Percentiles rank a stretch among this genome's conserved stretches.
phyloP scores from a whole-genome alignment of 768 basidiomycete genomes.

The Mycena polygramma region DNA sequence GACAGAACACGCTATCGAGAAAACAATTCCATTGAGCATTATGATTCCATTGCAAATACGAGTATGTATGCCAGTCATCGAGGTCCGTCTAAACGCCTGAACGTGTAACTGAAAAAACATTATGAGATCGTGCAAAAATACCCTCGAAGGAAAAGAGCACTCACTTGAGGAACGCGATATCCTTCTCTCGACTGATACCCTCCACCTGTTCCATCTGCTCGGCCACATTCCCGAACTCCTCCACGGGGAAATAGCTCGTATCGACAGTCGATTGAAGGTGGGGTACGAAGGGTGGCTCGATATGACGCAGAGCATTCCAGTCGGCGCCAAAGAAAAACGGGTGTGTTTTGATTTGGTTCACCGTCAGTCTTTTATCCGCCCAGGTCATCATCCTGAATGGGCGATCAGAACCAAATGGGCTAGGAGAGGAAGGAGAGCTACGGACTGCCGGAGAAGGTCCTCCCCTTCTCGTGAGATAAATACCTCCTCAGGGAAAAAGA shows the following conservation, averaged over 20 bases:
- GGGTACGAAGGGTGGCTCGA: constrained; percentile 97
- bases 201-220: constrained; percentile 72
- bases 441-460: constrained; percentile 87
- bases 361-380: constrained; percentile 78
- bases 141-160: constrained; percentile 35
- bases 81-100: constrained; percentile 71
- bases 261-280: constrained; percentile 74
- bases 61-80: constrained; percentile 16
- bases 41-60: constrained; percentile 29
- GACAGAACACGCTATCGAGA: neutral
- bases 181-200: constrained; percentile 74
- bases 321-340: constrained; percentile 97
- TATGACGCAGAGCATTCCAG: constrained; percentile 91
- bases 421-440: constrained; percentile 15
- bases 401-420: constrained; percentile 26
- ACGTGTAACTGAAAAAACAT: constrained; percentile 74
- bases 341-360: constrained; percentile 92
- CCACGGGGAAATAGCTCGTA: constrained; percentile 90
- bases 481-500: constrained; percentile 95
- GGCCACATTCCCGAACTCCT: constrained; percentile 83
- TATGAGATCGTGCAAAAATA: constrained; percentile 19
- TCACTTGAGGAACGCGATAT: constrained; percentile 76
- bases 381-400: constrained; percentile 84
- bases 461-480: constrained; percentile 94
- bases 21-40: constrained; percentile 12